Base-by-base conservation (phyloP, 2,329 filamentous ascomycete genomes). In the Colletotrichum falcatum region DNA sequence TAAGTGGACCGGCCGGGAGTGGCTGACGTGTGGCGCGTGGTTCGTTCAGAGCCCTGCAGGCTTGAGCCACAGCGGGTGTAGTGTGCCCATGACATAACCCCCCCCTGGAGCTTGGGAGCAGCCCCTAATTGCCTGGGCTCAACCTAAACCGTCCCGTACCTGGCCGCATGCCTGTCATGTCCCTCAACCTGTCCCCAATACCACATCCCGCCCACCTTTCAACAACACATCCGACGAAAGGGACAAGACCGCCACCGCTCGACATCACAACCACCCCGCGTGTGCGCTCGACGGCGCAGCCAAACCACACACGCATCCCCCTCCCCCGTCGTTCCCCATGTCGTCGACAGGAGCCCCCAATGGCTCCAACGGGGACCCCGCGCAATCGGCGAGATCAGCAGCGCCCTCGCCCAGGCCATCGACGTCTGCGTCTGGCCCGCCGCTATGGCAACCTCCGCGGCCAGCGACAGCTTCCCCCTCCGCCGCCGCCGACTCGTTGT, bases 261-360 rank as follows among this genome's bases (percentile, higher is more conserved):
- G 53, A 61, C 28, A 66, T 61, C 56, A 46, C 48, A 54, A 59
- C 23, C 61, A 33, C 49, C 23, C 20, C 7, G 58, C 59, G 65
- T 37, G 58, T 37, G 53, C 49, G 51, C 55, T 66, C 56, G 62
- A 61, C 56, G 55, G 64, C 59, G 60, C 39, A 39, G 44, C 48
- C 58, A 23, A 53, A 61, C 46, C 53, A 46, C 5, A 46, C 8
- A 46, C 44, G 44, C 23, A 49, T 35, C n/a, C 20, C 28, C 54
- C 37, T 61, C 42, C 44, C 63, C 61, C 66, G n/a, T n/a, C n/a
- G n/a, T n/a, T n/a, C n/a, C n/a, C n/a, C 3, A 83, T 83, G 81
- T 79, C 81, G 74, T 79, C 79, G 70, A 78, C 73, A 61, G 81
- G 80, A 76, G 75, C 78, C 77, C 76, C 79, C 74, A 78, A 77